Evolutionary conservation across 106 monocot genomes (phyloP), one percentile per base, ranked within the genome.

Genomic region (Agapanthus africanus): DNA sequence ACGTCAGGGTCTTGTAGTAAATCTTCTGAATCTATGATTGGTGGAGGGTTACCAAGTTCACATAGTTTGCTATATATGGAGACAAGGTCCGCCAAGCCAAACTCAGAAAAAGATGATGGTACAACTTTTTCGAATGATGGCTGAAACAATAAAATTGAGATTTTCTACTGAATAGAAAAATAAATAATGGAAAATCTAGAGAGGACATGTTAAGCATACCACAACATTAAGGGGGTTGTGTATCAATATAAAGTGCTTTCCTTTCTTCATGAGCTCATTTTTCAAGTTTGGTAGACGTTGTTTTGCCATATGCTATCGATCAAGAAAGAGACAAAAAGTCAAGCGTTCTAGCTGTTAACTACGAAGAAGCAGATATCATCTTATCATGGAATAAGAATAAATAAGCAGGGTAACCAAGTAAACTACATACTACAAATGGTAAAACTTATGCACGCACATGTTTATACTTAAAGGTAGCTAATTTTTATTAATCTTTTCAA

Each of bases 221-320:
- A 97, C 78, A 0, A 86, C 89, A 71, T 80, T 75, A 64, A 97
- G 79, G 65, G 95, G 95, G 70, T 84, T 97, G 41, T 91, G 79
- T 59, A 97, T 97, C 81, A 97, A 66, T 77, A 97, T 87, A 78
- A 91, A 97, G 77, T 97, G 95, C 52, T 89, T 97, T 71, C 95
- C 95, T 82, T 82, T 88, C 84, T 79, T 97, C 91, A 97, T 89
- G 74, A 95, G 59, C 66, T 95, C 88, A 76, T 74, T 71, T 64
- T 84, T 41, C 40, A 95, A 57, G 64, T 80, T 78, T 21, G 95
- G 86, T 30, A 82, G 54, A 2, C 78, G 72, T 42, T 95, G 91
- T 64, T 95, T 95, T 65, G 95, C 79, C 22, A 95, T 95, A 63
- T 91, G 88, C 95, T 95, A 73, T 6, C 73, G 6, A 47, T 39